phyloP scores from a whole-genome alignment of 306 rosid genomes.

The Vachellia pachyceras region DNA sequence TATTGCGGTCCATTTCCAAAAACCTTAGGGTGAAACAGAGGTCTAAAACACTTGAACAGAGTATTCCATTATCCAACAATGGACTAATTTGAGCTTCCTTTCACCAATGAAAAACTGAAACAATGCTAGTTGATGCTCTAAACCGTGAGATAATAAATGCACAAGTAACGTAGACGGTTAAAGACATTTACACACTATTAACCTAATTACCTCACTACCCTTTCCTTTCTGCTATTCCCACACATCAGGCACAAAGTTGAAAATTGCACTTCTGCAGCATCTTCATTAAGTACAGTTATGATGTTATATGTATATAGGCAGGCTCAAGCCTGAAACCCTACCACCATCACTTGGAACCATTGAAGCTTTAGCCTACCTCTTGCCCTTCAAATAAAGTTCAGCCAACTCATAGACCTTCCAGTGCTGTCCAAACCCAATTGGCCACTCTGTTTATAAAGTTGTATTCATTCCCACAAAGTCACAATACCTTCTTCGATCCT shows the following conservation, averaged over 20 bases:
- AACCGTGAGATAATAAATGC: slow-evolving; percentile 2
- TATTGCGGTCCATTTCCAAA: slow-evolving; percentile 23
- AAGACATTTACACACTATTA: too few species aligned
- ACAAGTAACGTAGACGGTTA: not conserved
- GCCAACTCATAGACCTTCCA: slow-evolving; percentile 1
- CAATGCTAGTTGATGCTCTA: not conserved
- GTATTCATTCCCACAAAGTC: not conserved
- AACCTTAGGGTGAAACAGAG: not conserved
- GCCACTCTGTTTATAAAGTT: not conserved
- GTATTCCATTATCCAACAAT: not conserved
- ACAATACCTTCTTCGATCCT: not conserved
- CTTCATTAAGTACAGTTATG: not conserved
- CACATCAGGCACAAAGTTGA: slow-evolving; percentile 1
- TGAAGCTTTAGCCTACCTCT: slow-evolving; percentile 30
- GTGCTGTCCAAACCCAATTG: slow-evolving; percentile 17
- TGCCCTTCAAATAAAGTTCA: slow-evolving; percentile 1
- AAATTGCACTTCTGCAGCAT: slow-evolving; percentile 7
- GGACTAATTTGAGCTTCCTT: not conserved
- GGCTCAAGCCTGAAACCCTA: slow-evolving; percentile 6
- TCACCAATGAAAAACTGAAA: not conserved
- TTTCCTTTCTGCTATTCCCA: too few species aligned
- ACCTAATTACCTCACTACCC: too few species aligned
- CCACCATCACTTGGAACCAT: not conserved
- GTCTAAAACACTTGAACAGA: not conserved
- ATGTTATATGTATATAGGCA: not conserved